Conservation (phyloP, 2,329 filamentous ascomycete genomes). For the Colletotrichum agaves region DNA sequence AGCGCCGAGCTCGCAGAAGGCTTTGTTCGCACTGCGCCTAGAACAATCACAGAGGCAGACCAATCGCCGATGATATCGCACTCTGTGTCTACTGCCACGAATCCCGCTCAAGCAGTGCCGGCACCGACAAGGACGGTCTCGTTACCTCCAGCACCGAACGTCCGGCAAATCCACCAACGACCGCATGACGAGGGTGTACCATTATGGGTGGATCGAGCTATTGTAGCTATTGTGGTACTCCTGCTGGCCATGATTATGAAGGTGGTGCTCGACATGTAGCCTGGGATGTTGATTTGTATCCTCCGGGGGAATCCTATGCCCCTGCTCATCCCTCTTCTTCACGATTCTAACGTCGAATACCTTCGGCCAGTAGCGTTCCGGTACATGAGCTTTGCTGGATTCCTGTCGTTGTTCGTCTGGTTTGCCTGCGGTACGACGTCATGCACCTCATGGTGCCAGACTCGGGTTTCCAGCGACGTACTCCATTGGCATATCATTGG, state of each 20-base stretch:
- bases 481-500: no score
- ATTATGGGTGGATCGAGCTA: constrained; percentile 84
- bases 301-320: no score
- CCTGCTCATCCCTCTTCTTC: no score
- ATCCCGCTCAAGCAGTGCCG: constrained; percentile 42
- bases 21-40: constrained; percentile 63
- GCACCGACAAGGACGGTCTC: constrained; percentile 44
- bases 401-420: no score
- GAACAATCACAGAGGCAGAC: constrained; percentile 9
- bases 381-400: no score
- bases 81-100: neutral
- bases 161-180: constrained; percentile 21
- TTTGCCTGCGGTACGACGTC: no score
- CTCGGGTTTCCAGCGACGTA: no score
- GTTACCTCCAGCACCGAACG: constrained; percentile 39
- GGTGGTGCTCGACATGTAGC: constrained; percentile 52
- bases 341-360: no score
- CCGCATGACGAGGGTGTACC: constrained; percentile 63
- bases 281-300: no score
- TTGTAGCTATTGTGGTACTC: constrained; percentile 76
- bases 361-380: no score
- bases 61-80: neutral
- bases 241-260: constrained; percentile 77
- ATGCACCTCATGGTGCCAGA: no score
- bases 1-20: constrained; percentile 66